Percentiles rank a stretch among this genome's conserved stretches.
These are phyloP conservation scores for Plasmodium gonderi DNA, from an alignment of 169 alveolate species.

Conservation along the genomic window DNA sequence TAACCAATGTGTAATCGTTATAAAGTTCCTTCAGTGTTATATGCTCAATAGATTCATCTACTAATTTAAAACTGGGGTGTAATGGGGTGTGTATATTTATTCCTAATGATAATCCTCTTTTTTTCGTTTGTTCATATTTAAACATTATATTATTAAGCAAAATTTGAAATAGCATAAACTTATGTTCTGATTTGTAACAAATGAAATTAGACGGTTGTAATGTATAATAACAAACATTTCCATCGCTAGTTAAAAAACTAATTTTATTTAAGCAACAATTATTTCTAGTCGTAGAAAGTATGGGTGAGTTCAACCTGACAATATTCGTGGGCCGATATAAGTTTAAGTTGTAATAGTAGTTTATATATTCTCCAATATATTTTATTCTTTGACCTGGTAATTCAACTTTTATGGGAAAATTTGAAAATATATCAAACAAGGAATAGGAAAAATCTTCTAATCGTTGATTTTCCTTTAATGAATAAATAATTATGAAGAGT, in stretches of 20 bases:
- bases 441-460: conserved; percentile 40
- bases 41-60: conserved; percentile 29
- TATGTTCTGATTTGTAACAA: conserved; percentile 44
- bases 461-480: conserved; percentile 35
- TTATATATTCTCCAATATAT: conserved; percentile 46
- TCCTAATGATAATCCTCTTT: conserved; percentile 42
- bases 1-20: conserved; percentile 9
- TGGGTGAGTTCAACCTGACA: conserved; percentile 9
- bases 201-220: conserved; percentile 38
- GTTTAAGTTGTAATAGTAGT: conserved; percentile 19
- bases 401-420: conserved; percentile 28
- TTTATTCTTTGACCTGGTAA: conserved; percentile 53
- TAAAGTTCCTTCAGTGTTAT: conserved; percentile 46
- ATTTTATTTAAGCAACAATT: conserved; percentile 25
- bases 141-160: conserved; percentile 63
- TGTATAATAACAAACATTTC: conserved; percentile 54
- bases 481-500: conserved; percentile 20
- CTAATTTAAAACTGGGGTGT: conserved; percentile 57
- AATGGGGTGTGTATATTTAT: conserved; percentile 30
- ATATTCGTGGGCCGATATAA: conserved; percentile 18
- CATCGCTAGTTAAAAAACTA: conserved; percentile 59
- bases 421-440: conserved; percentile 25
- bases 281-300: neutral
- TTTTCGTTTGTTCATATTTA: conserved; percentile 41
- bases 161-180: conserved; percentile 62